These are phyloP conservation scores for Nemania abortiva DNA, from an alignment of 2,329 filamentous ascomycete genomes.

Conservation along the genomic window DNA sequence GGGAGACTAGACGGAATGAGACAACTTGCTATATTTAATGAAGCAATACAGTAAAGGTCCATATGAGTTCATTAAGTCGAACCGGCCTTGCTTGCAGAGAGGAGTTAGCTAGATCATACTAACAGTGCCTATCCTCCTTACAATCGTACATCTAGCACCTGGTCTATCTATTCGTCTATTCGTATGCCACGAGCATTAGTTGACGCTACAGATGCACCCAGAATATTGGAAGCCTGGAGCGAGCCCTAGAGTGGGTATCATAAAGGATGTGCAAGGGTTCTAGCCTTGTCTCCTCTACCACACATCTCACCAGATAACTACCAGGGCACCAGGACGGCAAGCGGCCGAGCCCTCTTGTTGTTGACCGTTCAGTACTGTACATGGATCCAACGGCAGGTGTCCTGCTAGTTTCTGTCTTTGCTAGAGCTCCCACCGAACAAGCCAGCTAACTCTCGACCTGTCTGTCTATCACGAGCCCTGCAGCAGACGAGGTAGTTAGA, in stretches of 20 bases:
- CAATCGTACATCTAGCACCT: conserved; percentile 21
- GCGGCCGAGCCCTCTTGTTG: conserved; percentile 10
- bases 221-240: conserved; percentile 52
- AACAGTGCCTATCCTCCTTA: conserved; percentile 26
- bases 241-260: conserved; percentile 46
- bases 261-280: conserved; percentile 48
- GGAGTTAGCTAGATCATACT: conserved; percentile 33
- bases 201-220: conserved; percentile 45
- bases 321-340: conserved; percentile 4
- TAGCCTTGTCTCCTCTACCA: conserved; percentile 46
- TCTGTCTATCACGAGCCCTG: conserved; percentile 2
- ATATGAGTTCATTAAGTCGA: conserved; percentile 11
- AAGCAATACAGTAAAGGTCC: neutral
- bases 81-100: neutral
- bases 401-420: conserved; percentile 4
- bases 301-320: conserved; percentile 21
- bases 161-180: conserved; percentile 37
- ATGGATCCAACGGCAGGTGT: neutral
- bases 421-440: conserved; percentile 1
- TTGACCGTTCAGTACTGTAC: neutral
- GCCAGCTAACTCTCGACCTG: neutral
- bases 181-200: conserved; percentile 37
- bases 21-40: neutral
- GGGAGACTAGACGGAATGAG: neutral
- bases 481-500: neutral